Evolutionary conservation across 441 rosid genomes (phyloP), one percentile per base, ranked within the genome.

Genomic region (Viola pubescens): DNA sequence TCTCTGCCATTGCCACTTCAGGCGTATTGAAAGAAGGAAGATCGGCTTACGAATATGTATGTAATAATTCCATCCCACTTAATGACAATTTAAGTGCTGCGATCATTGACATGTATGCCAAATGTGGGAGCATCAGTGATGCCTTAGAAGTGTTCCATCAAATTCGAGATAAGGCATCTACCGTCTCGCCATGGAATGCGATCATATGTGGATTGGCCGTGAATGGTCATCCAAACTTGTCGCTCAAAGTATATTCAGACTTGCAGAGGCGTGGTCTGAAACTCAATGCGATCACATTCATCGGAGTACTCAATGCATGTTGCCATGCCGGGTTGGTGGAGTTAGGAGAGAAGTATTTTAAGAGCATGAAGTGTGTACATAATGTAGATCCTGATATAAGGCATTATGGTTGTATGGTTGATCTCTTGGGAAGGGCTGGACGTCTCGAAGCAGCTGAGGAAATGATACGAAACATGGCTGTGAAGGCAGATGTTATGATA

Each of bases 151-250:
- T 84, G 39, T 90, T 90, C 71, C 62, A 65, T 66, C 70, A 66
- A 61, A 72, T 86, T 58, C 73, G 52, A 52, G 85, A 80, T 41
- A 56, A 64, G 52, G 66, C 59, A 42, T 56, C 68, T 9, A 73
- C 80, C 11, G 74, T 84, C 56, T 88, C 94, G 43, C 94, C 96
- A 1, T 91, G 96, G 97, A 91, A 88, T 73, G 84, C 94, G 6
- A 82, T 88, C 48, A 84, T 90, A 42, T 88, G 89, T 55, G 94
- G 94, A 26, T 73, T 80, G 69, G 94, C 96, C 0, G 58, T 77
- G 66, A 94, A 88, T 55, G 97, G 97, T 37, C 81, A 57, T 54
- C 84, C 82, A 12, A 69, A 79, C n/a, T 67, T 80, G 42, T 83
- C 90, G n/a, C 91, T 88, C 5, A 49, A 77, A 54, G 61, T 88